A percentile compares a stretch with the other conserved stretches of the same genome.
phyloP scores from a whole-genome alignment of 768 basidiomycete genomes.

The Pholiota molesta region DNA sequence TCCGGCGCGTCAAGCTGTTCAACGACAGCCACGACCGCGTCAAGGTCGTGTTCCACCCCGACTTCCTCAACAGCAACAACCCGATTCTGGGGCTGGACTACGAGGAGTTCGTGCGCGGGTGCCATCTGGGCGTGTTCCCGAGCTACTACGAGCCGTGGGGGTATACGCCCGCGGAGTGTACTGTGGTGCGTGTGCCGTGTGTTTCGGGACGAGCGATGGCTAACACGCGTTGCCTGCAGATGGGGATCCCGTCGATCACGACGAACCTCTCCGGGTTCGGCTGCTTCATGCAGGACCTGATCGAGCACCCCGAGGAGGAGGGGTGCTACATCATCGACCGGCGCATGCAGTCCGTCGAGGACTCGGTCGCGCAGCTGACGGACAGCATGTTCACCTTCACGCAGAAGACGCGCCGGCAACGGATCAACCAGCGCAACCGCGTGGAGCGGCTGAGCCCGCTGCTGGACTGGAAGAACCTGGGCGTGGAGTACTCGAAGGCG shows the following conservation, averaged over 20 bases:
- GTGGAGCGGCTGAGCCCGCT: constrained; percentile 93
- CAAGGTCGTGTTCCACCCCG: constrained; percentile 97
- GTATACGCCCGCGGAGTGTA: constrained; percentile 97
- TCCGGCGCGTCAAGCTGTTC: constrained; percentile 92
- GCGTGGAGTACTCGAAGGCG: constrained; percentile 96
- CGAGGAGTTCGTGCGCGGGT: constrained; percentile 98
- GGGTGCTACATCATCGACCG: constrained; percentile 97
- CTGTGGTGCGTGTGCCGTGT: constrained; percentile 49
- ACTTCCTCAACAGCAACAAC: constrained; percentile 97
- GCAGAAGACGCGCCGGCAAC: constrained; percentile 87
- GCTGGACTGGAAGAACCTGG: constrained; percentile 98
- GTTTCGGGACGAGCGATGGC: not conserved
- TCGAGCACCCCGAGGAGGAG: constrained; percentile 92
- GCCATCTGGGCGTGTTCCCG: constrained; percentile 98
- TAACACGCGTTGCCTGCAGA: constrained; percentile 29
- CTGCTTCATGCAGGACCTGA: constrained; percentile 97
- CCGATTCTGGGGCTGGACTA: constrained; percentile 97
- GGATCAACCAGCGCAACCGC: constrained; percentile 98
- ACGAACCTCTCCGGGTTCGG: constrained; percentile 99
- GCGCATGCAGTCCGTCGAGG: constrained; percentile 86
- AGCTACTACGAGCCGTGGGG: constrained; percentile 98
- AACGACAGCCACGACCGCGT: constrained; percentile 88
- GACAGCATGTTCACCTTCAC: constrained; percentile 76
- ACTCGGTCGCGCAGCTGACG: constrained; percentile 85
- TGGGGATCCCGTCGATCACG: constrained; percentile 97